Evolutionary conservation across 352 stramenopile genomes (phyloP).

Genomic region (Phytopythium sindhum): DNA sequence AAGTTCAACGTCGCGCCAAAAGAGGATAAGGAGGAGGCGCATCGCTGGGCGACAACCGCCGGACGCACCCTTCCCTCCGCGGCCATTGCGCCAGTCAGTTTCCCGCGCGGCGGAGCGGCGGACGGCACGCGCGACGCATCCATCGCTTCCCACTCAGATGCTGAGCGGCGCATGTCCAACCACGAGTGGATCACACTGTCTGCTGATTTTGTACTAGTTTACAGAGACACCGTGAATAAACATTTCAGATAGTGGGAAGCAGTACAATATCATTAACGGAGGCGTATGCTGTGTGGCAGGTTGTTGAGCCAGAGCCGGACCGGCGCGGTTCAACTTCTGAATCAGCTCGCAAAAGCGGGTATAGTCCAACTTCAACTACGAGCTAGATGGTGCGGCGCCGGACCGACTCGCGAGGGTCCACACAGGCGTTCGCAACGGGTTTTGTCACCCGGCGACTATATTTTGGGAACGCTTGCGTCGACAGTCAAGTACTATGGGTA

Average conservation of each 20-base stretch:
- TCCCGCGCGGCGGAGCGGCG: not conserved
- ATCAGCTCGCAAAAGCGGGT: slow-evolving; percentile 1
- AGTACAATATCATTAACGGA: too few species aligned
- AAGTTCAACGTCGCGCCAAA: not conserved
- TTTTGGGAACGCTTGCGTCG: not conserved
- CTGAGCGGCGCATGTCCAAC: not conserved
- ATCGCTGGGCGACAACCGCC: not conserved
- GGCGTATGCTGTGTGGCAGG: too few species aligned
- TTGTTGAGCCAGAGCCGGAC: not conserved
- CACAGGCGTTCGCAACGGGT: not conserved
- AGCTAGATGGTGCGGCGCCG: not conserved
- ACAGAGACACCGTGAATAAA: not conserved
- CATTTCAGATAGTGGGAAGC: too few species aligned
- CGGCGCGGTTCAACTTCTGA: not conserved
- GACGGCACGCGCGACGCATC: not conserved
- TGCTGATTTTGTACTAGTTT: not conserved
- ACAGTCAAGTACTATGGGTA: not conserved
- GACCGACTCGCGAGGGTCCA: not conserved
- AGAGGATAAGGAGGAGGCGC: not conserved
- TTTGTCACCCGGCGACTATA: not conserved
- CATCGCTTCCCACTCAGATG: not conserved
- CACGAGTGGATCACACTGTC: not conserved
- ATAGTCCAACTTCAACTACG: not conserved
- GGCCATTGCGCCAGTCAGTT: not conserved
- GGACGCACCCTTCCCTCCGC: not conserved